Evolutionary conservation across 352 stramenopile species (phyloP), one percentile per base, ranked within the genome.

Genomic region (Phytophthora ohioensis): DNA sequence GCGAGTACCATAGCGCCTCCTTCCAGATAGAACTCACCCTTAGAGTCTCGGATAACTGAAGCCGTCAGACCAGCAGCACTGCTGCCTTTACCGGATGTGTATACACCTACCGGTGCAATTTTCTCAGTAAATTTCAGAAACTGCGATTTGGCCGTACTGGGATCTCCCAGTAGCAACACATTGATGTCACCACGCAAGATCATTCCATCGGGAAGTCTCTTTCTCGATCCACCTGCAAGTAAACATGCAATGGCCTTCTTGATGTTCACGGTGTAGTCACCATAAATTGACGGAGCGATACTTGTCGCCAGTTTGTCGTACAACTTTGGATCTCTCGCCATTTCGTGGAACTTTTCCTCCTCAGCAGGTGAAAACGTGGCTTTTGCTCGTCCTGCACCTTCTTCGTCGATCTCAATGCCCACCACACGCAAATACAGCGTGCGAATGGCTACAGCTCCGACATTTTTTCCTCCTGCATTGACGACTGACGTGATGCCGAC

Each of bases 11-110:
- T 99, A 12, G 98, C 98, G 11, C 98, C 98, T 46, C 88, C 91
- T 83, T 99, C 98, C 3, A 99, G 79, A 71, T 99, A 99, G 71
- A 99, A 99, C 77, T 99, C 98, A 39, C 97, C 97, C 58, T 94
- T 97, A 15, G 92, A 64, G 75, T 99, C 96, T 27, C 93, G 89
- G 41, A 99, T 97, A 10, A 99, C 97, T 17, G 92, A 99, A 1
- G 97, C 98, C 3, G 98, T 99, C 17, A 99, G 84, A 78, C 98
- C 98, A 3, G 97, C 98, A 1, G 97, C 97, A 48, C 87, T 98
- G 67, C 92, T 99, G 32, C 98, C 98, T 87, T 99, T 99, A 15
- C 98, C 98, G 2, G 92, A 98, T 0, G 98, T 99, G 81, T 99
- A 99, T 46, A 99, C 98, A 3, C 97, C 97, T 0, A 99, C 92